phyloP scores from a whole-genome alignment of 2,329 filamentous ascomycete genomes.

The Cladosporium sp. region DNA sequence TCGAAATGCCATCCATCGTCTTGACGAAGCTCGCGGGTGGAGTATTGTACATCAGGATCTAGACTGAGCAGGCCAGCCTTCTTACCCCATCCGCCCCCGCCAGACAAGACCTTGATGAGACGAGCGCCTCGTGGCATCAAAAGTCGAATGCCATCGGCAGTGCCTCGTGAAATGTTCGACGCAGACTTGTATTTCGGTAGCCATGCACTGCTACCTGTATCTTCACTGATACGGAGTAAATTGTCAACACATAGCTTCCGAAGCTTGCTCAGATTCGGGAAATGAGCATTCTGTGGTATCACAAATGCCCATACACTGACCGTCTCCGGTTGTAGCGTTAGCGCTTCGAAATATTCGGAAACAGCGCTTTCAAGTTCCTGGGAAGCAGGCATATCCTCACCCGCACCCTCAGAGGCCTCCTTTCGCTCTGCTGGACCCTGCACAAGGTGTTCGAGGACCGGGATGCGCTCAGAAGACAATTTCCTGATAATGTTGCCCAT shows the following conservation, averaged over 20 bases:
- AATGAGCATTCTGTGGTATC: constrained; percentile 39
- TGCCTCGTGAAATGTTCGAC: not conserved
- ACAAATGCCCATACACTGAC: constrained; percentile 72
- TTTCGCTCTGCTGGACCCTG: not conserved
- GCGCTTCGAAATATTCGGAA: constrained; percentile 51
- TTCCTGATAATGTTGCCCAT: constrained; percentile 76
- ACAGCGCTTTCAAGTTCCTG: constrained; percentile 66
- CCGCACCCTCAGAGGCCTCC: constrained; percentile 15
- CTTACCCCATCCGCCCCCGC: constrained; percentile 78
- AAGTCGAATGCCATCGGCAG: not conserved
- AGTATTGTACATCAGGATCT: constrained; percentile 62
- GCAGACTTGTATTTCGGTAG: not conserved
- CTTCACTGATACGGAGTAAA: not conserved
- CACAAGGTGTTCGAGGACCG: not conserved
- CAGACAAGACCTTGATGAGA: constrained; percentile 60
- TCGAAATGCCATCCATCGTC: constrained; percentile 54
- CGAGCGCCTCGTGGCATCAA: constrained; percentile 30
- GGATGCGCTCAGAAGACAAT: constrained; percentile 38
- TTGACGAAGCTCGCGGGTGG: constrained; percentile 47
- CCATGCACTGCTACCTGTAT: not conserved
- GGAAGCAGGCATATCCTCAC: constrained; percentile 53
- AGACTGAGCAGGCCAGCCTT: constrained; percentile 76
- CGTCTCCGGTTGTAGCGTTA: constrained; percentile 39
- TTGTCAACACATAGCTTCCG: too few species aligned
- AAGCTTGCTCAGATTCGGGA: too few species aligned